phyloP scores from a whole-genome alignment of 2,329 filamentous ascomycete species.

The Ambrosiella beaveri region DNA sequence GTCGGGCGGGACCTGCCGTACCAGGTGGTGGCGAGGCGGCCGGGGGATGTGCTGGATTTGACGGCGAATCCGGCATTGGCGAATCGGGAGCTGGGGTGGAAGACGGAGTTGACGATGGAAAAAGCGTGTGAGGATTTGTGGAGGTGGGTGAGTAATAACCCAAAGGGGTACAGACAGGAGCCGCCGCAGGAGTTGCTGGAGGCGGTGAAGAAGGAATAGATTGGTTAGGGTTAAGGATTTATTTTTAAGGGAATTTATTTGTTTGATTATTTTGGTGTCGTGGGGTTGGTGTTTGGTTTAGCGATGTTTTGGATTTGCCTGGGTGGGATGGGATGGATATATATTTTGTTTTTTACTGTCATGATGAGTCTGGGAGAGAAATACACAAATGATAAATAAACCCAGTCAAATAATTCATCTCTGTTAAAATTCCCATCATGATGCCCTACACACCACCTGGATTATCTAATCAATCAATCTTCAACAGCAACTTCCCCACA shows the following conservation, averaged over 20 bases:
- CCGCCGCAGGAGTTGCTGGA: conserved; percentile 71
- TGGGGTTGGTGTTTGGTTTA: too few relatives aligned
- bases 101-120: conserved; percentile 77
- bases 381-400: background rate
- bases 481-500: conserved; percentile 65
- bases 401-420: background rate
- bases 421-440: background rate
- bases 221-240: background rate
- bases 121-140: conserved; percentile 87
- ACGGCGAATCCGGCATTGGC: conserved; percentile 81
- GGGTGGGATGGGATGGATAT: background rate
- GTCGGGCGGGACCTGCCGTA: conserved; percentile 78
- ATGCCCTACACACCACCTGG: conserved; percentile 13
- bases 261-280: background rate
- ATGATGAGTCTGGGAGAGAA: background rate
- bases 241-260: background rate
- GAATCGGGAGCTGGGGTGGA: conserved; percentile 81
- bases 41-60: conserved; percentile 83
- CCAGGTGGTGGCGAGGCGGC: conserved; percentile 64
- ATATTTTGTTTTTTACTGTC: background rate
- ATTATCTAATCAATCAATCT: conserved; percentile 31
- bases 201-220: conserved; percentile 31
- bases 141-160: conserved; percentile 96
- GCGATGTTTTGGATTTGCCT: too few relatives aligned
- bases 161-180: conserved; percentile 80